Base-by-base conservation (phyloP, 2,329 filamentous ascomycete genomes). In the Exophiala sideris region DNA sequence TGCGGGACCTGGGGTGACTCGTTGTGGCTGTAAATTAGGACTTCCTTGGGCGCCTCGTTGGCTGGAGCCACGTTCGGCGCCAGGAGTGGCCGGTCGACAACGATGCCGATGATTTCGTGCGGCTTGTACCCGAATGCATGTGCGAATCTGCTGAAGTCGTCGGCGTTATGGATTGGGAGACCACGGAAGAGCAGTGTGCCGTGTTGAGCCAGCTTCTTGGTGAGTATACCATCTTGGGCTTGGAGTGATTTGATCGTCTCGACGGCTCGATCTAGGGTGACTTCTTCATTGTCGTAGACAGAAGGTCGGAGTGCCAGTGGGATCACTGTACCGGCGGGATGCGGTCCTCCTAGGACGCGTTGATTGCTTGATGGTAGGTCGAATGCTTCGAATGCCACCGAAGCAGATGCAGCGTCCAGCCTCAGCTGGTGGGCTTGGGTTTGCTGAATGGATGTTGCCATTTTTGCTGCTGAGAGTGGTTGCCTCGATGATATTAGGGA, bases 51-150 rank as follows among this genome's bases (percentile, higher is more conserved):
- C 2, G 75, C 69, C 61, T 78, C 74, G 51, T 78, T 79, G 3
- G 76, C 76, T 0, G 76, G 75, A 1, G 72, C 72, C 1, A 76
- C 72, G 51, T 75, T 76, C 4, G 71, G 70, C 2, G 74, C 73
- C 3, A 75, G 67, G 2, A 71, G 38, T 0, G 76, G 75, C 39
- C 77, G 64, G 44, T 77, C 66, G 5, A 79, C 74, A 0, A 78
- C 75, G 41, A 78, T 78, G 0, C 76, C 76, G 45, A 79, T 79
- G 51, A 77, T 77, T 57, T 79, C 76, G 48, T 79, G 76, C 1
- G 76, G 74, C 1, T 59, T 66, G 56, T 70, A 76, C 0, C 75
- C 74, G 58, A 79, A 79, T 0, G 76, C 73, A 52, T 79, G 76
- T 0, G 75, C 74, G 58, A 79, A 79, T 54, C 65, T 70, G 65